Base-by-base conservation (phyloP, 2,329 filamentous ascomycete species). In the Epichloe brachyelytri region DNA sequence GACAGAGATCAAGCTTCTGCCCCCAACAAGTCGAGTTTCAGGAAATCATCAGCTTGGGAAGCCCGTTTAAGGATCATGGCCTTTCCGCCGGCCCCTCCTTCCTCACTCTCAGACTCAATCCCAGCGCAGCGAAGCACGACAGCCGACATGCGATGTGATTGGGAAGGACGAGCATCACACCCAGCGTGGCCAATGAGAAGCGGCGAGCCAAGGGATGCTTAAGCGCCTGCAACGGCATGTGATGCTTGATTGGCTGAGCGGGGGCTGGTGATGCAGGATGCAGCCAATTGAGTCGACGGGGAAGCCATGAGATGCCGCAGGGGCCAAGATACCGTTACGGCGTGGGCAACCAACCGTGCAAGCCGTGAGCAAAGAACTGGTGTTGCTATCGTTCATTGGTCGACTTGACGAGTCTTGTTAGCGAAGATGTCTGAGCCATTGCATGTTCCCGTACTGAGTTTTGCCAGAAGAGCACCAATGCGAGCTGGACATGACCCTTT, bases 181-280 rank as follows among this genome's bases (percentile, higher is more conserved):
- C 30, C 43, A 43, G 49, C 43, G 43, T 30, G 49, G 51, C 63
- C 63, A 66, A 66, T 66, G 41, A 58, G 48, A 58, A 51, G 50
- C 46, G 30, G 47, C 36, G 39, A 47, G 34, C 46, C 52, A 47
- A 46, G 55, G 56, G 48, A 52, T 46, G 53, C 58, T 56, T 66
- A 66, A 66, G 64, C 64, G 64, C 64, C 62, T 58, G 54, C 56
- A 58, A 59, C 56, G 54, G 51, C 55, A 53, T 46, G 53, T 49
- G 51, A 49, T 45, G 50, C 52, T 48, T 57, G 53, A 65, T 65
- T 66, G 63, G 63, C 48, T 54, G 33, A 30, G 26, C 14, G 39
- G 50, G 52, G 53, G 56, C 43, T 57, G 56, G 53, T 43, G 33
- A 52, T 51, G 50, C 54, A 52, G 40, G 38, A 20, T 12, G 17